These are phyloP conservation scores for Umbelopsis sp. DNA, from an alignment of 371 early-diverging fungal genomes.

Conservation along the genomic window DNA sequence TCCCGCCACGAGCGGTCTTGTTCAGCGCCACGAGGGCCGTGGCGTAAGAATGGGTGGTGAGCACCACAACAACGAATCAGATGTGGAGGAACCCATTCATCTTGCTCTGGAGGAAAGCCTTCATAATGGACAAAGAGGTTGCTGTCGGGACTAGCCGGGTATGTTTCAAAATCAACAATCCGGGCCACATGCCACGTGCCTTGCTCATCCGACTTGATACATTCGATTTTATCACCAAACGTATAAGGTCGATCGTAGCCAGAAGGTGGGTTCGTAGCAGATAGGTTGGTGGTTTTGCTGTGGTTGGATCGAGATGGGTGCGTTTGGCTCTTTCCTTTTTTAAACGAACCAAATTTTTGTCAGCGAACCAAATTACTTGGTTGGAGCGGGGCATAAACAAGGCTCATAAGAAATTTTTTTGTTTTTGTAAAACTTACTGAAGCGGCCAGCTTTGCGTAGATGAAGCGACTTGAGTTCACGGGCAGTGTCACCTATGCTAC, in stretches of 20 bases:
- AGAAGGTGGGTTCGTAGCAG: background rate
- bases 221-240: conserved; percentile 21
- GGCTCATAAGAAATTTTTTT: too few species aligned
- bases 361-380: background rate
- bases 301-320: conserved; percentile 4
- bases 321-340: conserved; percentile 12
- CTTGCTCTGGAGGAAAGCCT: conserved; percentile 63
- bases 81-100: conserved; percentile 61
- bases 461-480: conserved; percentile 5
- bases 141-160: conserved; percentile 37
- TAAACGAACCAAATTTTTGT: background rate
- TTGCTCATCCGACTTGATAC: conserved; percentile 22
- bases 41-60: conserved; percentile 36
- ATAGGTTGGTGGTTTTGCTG: background rate
- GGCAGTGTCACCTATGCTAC: conserved; percentile 15
- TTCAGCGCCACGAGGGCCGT: conserved; percentile 58
- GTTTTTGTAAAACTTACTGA: background rate
- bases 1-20: conserved; percentile 55
- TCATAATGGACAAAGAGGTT: conserved; percentile 61
- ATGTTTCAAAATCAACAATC: conserved; percentile 27
- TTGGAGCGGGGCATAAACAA: too few species aligned
- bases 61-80: conserved; percentile 33
- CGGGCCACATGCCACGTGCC: conserved; percentile 24
- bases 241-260: conserved; percentile 21
- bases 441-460: conserved; percentile 11